phyloP scores from a whole-genome alignment of 805 yeast genomes.

The Wickerhamomyces chaumierensis region DNA sequence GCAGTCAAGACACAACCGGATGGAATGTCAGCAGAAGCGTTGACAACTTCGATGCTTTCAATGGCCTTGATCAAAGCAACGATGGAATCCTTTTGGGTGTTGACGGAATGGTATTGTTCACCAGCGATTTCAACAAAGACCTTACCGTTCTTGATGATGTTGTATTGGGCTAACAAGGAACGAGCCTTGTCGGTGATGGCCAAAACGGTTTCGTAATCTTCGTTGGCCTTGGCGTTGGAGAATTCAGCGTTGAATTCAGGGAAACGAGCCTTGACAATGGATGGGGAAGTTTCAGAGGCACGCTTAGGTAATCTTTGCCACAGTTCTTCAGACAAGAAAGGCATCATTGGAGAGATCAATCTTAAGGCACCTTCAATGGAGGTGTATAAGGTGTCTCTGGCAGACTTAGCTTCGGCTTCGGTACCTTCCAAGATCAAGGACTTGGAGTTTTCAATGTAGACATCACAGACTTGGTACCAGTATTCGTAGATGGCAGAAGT shows the following conservation, averaged over 20 bases:
- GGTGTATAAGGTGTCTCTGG: conserved; percentile 88
- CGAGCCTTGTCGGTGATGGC: conserved; percentile 85
- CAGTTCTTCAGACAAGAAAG: conserved; percentile 92
- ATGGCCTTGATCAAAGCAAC: conserved; percentile 88
- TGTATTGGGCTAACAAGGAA: conserved; percentile 84
- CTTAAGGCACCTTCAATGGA: conserved; percentile 85
- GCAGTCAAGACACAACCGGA: conserved; percentile 84
- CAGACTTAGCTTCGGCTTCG: conserved; percentile 72
- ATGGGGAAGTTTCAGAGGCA: conserved; percentile 49
- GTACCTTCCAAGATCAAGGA: conserved; percentile 86
- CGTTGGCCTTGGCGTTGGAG: conserved; percentile 52
- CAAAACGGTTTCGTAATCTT: conserved; percentile 74
- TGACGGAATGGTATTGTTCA: conserved; percentile 38
- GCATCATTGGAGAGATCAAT: conserved; percentile 97
- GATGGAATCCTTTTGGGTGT: conserved; percentile 73
- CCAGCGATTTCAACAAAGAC: conserved; percentile 63
- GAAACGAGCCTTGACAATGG: conserved; percentile 72
- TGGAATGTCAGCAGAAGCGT: conserved; percentile 48
- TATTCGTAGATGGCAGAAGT: conserved; percentile 83
- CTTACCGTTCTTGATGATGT: conserved; percentile 78
- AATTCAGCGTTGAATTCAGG: conserved; percentile 57
- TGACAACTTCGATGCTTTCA: conserved; percentile 57
- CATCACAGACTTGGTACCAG: conserved; percentile 96
- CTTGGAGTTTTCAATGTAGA: conserved; percentile 96
- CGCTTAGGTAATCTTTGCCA: conserved; percentile 97